Percentiles rank a stretch among this genome's conserved stretches.
Evolutionary conservation across 2,329 filamentous ascomycete species (phyloP).

Genomic region (Pseudocercospora vitis): DNA sequence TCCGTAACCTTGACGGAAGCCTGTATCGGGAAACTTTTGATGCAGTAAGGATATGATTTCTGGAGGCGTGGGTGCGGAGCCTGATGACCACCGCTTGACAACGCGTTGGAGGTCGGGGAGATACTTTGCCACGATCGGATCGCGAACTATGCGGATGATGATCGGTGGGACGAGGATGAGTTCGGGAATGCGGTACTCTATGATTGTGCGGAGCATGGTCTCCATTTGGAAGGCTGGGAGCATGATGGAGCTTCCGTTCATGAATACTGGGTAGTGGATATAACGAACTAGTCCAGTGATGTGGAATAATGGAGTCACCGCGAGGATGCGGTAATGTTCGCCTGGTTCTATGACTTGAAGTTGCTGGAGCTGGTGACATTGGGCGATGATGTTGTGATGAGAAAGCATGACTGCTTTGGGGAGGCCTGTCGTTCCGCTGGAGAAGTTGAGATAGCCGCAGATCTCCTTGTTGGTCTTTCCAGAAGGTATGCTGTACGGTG

Average conservation of each 20-base stretch:
- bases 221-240: slow-evolving; percentile 62
- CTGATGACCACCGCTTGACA: slow-evolving; percentile 58
- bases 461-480: slow-evolving; percentile 57
- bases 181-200: slow-evolving; percentile 54
- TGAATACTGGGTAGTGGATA: slow-evolving; percentile 60
- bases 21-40: slow-evolving; percentile 57
- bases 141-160: slow-evolving; percentile 59
- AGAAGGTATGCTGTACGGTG: slow-evolving; percentile 49
- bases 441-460: slow-evolving; percentile 52
- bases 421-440: slow-evolving; percentile 47
- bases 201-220: slow-evolving; percentile 53
- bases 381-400: slow-evolving; percentile 56
- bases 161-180: slow-evolving; percentile 61
- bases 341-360: slow-evolving; percentile 46
- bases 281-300: slow-evolving; percentile 63
- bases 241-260: slow-evolving; percentile 64
- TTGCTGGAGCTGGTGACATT: slow-evolving; percentile 60
- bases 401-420: slow-evolving; percentile 52
- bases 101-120: slow-evolving; percentile 49
- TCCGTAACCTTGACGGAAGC: slow-evolving; percentile 67
- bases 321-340: slow-evolving; percentile 51
- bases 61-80: slow-evolving; percentile 58
- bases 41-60: slow-evolving; percentile 59
- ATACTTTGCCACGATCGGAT: slow-evolving; percentile 54
- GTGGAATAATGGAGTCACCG: slow-evolving; percentile 61